phyloP scores from a whole-genome alignment of 179 eudicot species.

The Corrigiola litoralis region DNA sequence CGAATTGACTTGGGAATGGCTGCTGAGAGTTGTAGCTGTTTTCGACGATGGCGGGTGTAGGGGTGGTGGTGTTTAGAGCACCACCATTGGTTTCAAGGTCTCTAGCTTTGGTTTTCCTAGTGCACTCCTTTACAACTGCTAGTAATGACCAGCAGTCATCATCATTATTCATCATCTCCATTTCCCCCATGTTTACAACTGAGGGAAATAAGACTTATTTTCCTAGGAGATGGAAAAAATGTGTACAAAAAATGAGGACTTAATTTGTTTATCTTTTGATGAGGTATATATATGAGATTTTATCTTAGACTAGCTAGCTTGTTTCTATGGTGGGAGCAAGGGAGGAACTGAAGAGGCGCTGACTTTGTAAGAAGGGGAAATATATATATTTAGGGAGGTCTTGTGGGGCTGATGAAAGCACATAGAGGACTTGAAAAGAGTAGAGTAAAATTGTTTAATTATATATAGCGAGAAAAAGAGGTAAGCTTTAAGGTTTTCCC shows the following conservation, averaged over 20 bases:
- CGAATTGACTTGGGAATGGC: neutral
- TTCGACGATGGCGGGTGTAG: neutral
- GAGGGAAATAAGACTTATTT: neutral
- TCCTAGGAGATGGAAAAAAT: too few species aligned
- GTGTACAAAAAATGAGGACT: too few species aligned
- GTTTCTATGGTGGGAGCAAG: constrained; percentile 6
- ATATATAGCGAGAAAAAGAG: constrained; percentile 21
- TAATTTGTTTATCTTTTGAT: too few species aligned
- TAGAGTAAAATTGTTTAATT: constrained; percentile 13
- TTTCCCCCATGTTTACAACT: neutral
- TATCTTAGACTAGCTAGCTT: neutral
- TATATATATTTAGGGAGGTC: neutral
- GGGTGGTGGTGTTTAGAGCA: neutral
- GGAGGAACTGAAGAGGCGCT: constrained; percentile 8
- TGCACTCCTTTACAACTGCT: constrained; percentile 22
- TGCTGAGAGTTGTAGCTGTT: neutral
- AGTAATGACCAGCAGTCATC: constrained; percentile 27
- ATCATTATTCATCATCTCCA: too few species aligned
- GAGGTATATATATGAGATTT: too few species aligned
- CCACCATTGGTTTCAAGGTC: neutral
- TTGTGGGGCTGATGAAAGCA: neutral
- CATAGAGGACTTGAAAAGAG: neutral
- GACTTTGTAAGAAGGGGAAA: constrained; percentile 15
- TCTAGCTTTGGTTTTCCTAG: neutral
- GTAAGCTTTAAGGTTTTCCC: neutral